phyloP scores from a whole-genome alignment of 2,329 filamentous ascomycete species.

The Colletotrichum nymphaeae region DNA sequence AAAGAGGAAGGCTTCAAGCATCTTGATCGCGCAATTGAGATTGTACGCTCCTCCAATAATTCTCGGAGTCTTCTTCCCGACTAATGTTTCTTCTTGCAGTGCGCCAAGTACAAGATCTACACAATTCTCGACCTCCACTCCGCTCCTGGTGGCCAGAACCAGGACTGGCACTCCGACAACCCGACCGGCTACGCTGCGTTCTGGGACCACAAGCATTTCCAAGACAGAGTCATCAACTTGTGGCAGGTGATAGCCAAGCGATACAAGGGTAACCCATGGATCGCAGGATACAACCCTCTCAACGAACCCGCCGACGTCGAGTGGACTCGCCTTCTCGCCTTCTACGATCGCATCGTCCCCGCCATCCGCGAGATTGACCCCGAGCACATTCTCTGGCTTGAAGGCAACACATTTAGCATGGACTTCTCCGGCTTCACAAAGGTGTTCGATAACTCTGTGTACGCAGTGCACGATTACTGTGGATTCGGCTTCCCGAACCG shows the following conservation, averaged over 20 bases:
- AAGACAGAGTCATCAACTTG: conserved; percentile 56
- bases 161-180: conserved; percentile 59
- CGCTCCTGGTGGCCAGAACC: conserved; percentile 58
- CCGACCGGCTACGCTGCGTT: conserved; percentile 52
- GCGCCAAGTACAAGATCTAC: conserved; percentile 54
- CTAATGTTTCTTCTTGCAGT: conserved; percentile 36
- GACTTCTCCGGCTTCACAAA: conserved; percentile 48
- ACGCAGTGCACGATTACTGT: conserved; percentile 61
- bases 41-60: conserved; percentile 36
- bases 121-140: conserved; percentile 58
- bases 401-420: conserved; percentile 56
- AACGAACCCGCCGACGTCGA: conserved; percentile 38
- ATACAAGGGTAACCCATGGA: conserved; percentile 54
- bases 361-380: conserved; percentile 50
- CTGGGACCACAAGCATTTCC: conserved; percentile 59
- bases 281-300: conserved; percentile 53
- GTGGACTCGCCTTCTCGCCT: conserved; percentile 47
- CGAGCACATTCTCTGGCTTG: conserved; percentile 57
- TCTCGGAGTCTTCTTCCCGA: conserved; percentile 43
- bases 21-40: conserved; percentile 59
- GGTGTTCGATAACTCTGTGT: conserved; percentile 52
- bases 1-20: conserved; percentile 61
- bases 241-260: conserved; percentile 55
- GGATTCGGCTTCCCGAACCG: conserved; percentile 54
- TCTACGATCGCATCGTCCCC: conserved; percentile 49